Base-by-base conservation (phyloP, 805 yeast genomes). In the Brettanomyces sp. region DNA sequence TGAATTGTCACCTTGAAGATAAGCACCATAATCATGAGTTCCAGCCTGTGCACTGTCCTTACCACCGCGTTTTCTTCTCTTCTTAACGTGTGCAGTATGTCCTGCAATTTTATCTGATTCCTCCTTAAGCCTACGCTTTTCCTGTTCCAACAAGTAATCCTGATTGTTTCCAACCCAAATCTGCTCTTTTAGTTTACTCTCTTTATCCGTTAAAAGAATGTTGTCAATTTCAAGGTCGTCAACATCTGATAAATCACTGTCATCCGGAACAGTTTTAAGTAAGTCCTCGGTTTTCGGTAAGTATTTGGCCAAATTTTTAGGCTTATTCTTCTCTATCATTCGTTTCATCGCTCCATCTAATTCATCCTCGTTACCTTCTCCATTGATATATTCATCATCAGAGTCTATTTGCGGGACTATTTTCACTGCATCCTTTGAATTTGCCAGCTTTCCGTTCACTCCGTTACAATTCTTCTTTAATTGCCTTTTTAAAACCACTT, bases 61-160 rank as follows among this genome's bases (percentile, higher is more conserved):
- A 39, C 54, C 55, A 47, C 64, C 54, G 38, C 46, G 45, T 54
- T 57, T 56, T 25, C 71, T 68, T 45, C 79, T 72, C 64, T 76
- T 77, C 56, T 77, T 72, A 12, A 77, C 64, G 50, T 68, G 67
- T 49, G 68, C 67, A 3, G 76, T 72, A 50, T 84, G 85, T 4
- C 98, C 99, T 0, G 91, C 83, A 30, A 86, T 76, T 48, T 76
- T 79, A 65, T 93, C 98, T 0, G 95, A 93, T 59, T 89, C 95
- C 44, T 75, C 74, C 60, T 90, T 87, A 49, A 91, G 69, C 50
- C 90, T 69, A 58, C 87, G 89, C 54, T 79, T 77, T 56, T 91
- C 97, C 63, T 88, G 95, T 42, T 84, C 93, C 7, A 87, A 60
- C 46, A 93, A 66, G 58, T 78, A 93, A 28, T 90, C 98, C 49